These are phyloP conservation scores for Trypanosoma grayi DNA, from an alignment of 208 protist species.

Conservation along the genomic window DNA sequence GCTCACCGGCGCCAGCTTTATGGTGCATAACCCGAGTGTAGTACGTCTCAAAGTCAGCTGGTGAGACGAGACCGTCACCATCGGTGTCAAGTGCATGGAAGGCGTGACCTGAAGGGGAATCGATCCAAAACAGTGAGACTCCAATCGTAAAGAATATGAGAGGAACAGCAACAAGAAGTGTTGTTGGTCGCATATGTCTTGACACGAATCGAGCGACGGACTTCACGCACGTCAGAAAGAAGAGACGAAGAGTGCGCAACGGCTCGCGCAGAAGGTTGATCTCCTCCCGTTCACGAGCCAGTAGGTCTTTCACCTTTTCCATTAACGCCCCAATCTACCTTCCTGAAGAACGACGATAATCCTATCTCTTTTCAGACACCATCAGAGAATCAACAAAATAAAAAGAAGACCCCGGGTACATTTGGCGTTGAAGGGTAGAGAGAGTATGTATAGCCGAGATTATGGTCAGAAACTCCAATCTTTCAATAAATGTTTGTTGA, in stretches of 20 bases:
- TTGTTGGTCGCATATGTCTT: conserved; percentile 26
- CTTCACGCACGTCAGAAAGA: conserved; percentile 24
- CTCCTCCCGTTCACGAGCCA: conserved; percentile 37
- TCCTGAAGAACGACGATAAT: too few species aligned
- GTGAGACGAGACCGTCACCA: conserved; percentile 45
- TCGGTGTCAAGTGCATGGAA: conserved; percentile 53
- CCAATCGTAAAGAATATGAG: conserved; percentile 27
- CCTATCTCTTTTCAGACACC: neutral
- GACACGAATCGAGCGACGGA: conserved; percentile 20
- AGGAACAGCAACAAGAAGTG: conserved; percentile 41
- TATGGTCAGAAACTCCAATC: too few species aligned
- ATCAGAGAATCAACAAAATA: conserved; percentile 7
- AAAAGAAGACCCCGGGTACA: too few species aligned
- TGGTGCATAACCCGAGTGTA: conserved; percentile 42
- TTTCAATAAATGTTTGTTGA: too few species aligned
- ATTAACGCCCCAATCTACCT: too few species aligned
- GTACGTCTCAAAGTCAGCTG: conserved; percentile 50
- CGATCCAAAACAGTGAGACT: conserved; percentile 45
- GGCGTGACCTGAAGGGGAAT: conserved; percentile 30
- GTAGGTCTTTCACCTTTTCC: conserved; percentile 28
- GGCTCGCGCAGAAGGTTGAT: conserved; percentile 46
- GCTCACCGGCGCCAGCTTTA: conserved; percentile 11
- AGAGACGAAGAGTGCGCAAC: conserved; percentile 35
- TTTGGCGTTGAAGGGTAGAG: too few species aligned
- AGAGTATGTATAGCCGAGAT: too few species aligned